Evolutionary conservation across 2,329 filamentous ascomycete genomes (phyloP), one percentile per base, ranked within the genome.

Genomic region (Penicillium sp.): DNA sequence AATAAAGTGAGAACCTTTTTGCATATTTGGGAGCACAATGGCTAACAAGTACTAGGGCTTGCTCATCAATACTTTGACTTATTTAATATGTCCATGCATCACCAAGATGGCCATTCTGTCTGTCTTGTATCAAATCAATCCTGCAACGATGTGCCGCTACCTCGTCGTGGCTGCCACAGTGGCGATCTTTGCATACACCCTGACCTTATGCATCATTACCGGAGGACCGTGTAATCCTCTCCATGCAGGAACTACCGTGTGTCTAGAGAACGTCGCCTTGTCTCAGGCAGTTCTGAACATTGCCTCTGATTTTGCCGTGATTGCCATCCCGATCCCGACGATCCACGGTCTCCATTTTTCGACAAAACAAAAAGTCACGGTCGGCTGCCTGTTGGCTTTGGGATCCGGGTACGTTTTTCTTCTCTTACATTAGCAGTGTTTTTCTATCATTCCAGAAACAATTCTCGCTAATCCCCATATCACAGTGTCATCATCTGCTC

Each of bases 261-360:
- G 33, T 9, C 33, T 48, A 16, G 33, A 48, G 12, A 28, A 48
- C 4, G 45, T 48, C 9, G 45, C 45, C 5, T 2, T 35, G 14
- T 37, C 33, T n/a, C 45, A 37, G n/a, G 33, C 33, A 37, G 33
- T 48, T n/a, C 45, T 37, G 17, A 48, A 48, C n/a, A 48, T 48
- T 37, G 33, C 45, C 17, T 48, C 45, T 17, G 45, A 48, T 37
- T 26, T 37, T 6, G 33, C 45, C 8, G 45, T 48, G 8, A 48
- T 48, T 10, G 36, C 14, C 4, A 25, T 48, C 14, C 45, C 45
- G 2, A 37, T 48, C 33, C 45, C 33, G 5, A 48, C 31, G 16
- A 48, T 48, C 22, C 33, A 48, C 25, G 1, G 11, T 37, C 45
- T 48, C 2, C 45, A 48, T 22, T 48, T 37, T 14, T 37, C 45